A percentile compares a stretch with the other conserved stretches of the same genome.
Evolutionary conservation across 176 grass and related monocot species (phyloP).

Genomic region (Cenchrus fungigraminus): DNA sequence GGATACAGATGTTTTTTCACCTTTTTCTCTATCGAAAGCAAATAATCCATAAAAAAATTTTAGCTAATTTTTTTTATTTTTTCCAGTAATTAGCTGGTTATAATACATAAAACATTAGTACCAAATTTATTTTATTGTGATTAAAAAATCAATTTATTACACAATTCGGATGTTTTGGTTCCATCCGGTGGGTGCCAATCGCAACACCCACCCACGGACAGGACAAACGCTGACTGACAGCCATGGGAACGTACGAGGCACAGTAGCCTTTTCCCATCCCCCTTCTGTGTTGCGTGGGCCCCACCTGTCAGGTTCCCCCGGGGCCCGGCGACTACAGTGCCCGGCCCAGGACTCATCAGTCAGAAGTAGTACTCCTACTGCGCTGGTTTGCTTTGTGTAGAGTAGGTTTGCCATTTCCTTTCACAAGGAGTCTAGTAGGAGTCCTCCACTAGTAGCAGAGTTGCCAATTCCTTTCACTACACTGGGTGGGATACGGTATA

Average conservation of each 20-base stretch:
- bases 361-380: not conserved
- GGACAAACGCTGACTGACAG: conserved; percentile 31
- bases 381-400: not conserved
- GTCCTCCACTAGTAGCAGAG: no score
- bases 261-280: not conserved
- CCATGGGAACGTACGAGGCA: not conserved
- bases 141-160: no score
- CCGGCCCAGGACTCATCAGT: not conserved
- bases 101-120: no score
- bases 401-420: not conserved
- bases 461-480: no score
- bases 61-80: no score
- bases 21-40: no score
- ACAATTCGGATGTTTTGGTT: no score
- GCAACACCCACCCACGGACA: not conserved
- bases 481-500: no score
- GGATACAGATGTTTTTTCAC: no score
- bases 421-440: not conserved
- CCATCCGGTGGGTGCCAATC: not conserved
- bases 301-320: not conserved
- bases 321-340: not conserved
- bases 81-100: no score
- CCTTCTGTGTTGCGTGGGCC: not conserved
- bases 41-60: no score
- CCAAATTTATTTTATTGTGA: no score